phyloP scores from a whole-genome alignment of 1,284 basidiomycete species.

The Leccinum colubrinum region DNA sequence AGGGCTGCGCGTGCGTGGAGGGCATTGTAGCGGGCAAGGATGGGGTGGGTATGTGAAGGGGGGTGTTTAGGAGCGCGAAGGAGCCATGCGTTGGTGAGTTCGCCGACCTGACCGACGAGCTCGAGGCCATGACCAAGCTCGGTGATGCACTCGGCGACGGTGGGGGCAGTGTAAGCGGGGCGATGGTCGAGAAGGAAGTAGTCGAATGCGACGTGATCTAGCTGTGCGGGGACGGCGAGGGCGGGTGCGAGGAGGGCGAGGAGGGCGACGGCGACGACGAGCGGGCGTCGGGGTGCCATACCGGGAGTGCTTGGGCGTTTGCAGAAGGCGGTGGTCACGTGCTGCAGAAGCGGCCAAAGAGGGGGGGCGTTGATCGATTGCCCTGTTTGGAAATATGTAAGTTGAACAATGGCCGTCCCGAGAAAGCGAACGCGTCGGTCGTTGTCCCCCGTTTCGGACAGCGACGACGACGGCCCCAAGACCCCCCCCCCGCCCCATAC shows the following conservation, averaged over 20 bases:
- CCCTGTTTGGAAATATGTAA: constrained; percentile 1
- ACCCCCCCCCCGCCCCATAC: constrained; percentile 6
- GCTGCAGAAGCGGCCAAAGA: constrained; percentile 12
- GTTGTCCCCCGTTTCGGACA: constrained; percentile 18
- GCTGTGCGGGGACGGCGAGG: constrained; percentile 41
- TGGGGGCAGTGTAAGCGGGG: constrained; percentile 45
- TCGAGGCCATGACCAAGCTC: constrained; percentile 79
- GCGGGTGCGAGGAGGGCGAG: constrained; percentile 32
- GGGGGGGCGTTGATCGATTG: background rate
- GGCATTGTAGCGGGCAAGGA: constrained; percentile 46
- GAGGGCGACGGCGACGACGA: constrained; percentile 33
- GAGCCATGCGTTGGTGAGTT: constrained; percentile 83
- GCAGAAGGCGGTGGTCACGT: constrained; percentile 23
- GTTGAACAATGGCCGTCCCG: constrained; percentile 16
- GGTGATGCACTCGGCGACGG: constrained; percentile 56
- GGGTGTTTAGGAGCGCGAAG: constrained; percentile 56
- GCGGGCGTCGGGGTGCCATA: constrained; percentile 12
- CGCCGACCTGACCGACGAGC: constrained; percentile 86
- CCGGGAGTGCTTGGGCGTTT: background rate
- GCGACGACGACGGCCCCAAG: constrained; percentile 15
- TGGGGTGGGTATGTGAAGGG: constrained; percentile 36
- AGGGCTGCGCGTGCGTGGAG: constrained; percentile 41
- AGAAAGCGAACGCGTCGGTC: constrained; percentile 30
- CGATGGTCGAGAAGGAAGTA: constrained; percentile 89
- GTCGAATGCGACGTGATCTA: constrained; percentile 75